Base-by-base conservation (phyloP, 306 rosid genomes). In the Lablab purpureus region DNA sequence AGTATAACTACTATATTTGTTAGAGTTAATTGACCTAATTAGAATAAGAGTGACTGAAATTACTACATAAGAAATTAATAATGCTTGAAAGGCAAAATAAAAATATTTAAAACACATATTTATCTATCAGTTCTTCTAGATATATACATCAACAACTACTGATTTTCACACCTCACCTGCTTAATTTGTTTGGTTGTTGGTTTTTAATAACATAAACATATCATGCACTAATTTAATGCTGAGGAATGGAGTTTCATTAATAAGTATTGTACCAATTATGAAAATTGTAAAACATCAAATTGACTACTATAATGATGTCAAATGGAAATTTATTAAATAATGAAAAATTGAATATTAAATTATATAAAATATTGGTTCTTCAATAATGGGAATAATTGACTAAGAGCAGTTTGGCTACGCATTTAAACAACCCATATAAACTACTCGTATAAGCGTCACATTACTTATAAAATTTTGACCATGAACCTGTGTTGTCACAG, bases 111-210 rank as follows among this genome's bases (percentile, higher is more conserved):
- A 2, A 1, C 15, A 49, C 4, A 55, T 10, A 30, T 0, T 22
- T 73, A 3, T 21, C 15, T 30, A 23, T 74, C 19, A 43, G 19
- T 2, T 55, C 46, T 60, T 27, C 46, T 28, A 19, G 43, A 40
- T 34, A 34, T 7, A 5, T 9, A 34, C 37, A 34, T 9, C 10
- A 12, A 27, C 60, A 32, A 47, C 45, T 25, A 27, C 72, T 34
- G 10, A 32, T 30, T 19, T 76, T 13, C 43, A 34, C 17, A 21
- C 59, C 30, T 65, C 43, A 76, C 65, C 40, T 76, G 66, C 74
- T 63, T 19, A n/a, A 62, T 66, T 51, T 77, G 81, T 77, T 66
- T 27, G 64, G 41, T 32, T 66, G 32, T 21, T 36, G 21, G 5
- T 22, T 66, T 66, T 77, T 46, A 77, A 66, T 36, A 30, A 8